Evolutionary conservation across 2,329 filamentous ascomycete species (phyloP), one percentile per base, ranked within the genome.

Genomic region (Penicillium hordei): DNA sequence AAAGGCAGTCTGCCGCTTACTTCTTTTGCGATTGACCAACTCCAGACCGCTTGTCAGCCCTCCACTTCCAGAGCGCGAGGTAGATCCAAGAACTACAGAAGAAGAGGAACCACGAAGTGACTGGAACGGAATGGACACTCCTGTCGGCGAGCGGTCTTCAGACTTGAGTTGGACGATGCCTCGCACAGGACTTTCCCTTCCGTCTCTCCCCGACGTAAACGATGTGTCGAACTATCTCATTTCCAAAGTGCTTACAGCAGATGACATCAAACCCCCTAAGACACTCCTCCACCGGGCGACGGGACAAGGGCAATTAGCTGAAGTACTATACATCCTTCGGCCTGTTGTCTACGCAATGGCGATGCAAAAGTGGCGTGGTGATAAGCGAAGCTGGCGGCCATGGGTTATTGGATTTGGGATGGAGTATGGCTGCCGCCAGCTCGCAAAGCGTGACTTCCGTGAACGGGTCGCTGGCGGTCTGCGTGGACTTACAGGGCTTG

Each of bases 231-330:
- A 85, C 44, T 99, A 96, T 74, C 84, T 99, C 5, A 85, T 96
- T 25, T 88, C 89, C 34, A 93, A 95, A 64, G 93, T 97, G 13
- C 82, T 99, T 46, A 96, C 91, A 0, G 91, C 94, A 9, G 94
- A 99, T 76, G 94, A 97, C 72, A 94, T 99, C 79, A 97, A 96
- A 74, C 90, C 93, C 0, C 91, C 94, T 0, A 88, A 89, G 36
- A 88, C 89, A 53, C 83, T 99, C 7, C 81, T 97, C n/a, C 93
- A 95, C 71, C 86, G 86, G 36, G 81, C 81, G 31, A 76, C 73
- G 3, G 82, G 94, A 1, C 88, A 89, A 60, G 92, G 92, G 1
- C 91, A 93, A 65, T 78, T 91, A 0, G 93, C 93, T 5, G 94
- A 99, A 78, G 79, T 93, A n/a, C 79, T 99, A 46, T 93, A 96